A percentile compares a stretch with the other conserved stretches of the same genome.
These are phyloP conservation scores for Clonostachys sp. DNA, from an alignment of 2,329 filamentous ascomycete species.

Conservation along the genomic window DNA sequence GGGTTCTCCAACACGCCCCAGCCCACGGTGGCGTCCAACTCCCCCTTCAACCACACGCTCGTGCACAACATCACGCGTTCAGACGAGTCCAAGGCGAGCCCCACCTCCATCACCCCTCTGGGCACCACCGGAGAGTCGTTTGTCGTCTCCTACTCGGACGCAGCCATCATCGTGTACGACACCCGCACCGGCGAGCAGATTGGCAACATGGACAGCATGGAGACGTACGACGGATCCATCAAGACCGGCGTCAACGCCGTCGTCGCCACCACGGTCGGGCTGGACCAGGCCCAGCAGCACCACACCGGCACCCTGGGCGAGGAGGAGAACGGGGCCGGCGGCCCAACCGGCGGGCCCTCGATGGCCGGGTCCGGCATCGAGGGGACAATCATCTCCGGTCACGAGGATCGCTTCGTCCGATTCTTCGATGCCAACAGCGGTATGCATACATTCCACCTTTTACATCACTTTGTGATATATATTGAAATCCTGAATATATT, in stretches of 20 bases:
- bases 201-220: slow-evolving; percentile 85
- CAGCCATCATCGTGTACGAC: slow-evolving; percentile 86
- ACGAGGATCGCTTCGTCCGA: slow-evolving; percentile 92
- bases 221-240: slow-evolving; percentile 84
- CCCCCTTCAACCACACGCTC: slow-evolving; percentile 82
- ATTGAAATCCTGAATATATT: neutral
- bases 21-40: slow-evolving; percentile 78
- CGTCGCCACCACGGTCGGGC: slow-evolving; percentile 77
- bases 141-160: slow-evolving; percentile 88
- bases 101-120: slow-evolving; percentile 91
- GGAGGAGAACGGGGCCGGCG: slow-evolving; percentile 70
- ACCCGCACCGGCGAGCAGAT: slow-evolving; percentile 89
- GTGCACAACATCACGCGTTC: slow-evolving; percentile 78
- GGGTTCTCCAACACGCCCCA: slow-evolving; percentile 89
- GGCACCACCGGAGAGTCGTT: slow-evolving; percentile 80
- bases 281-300: slow-evolving; percentile 60
- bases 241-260: slow-evolving; percentile 84
- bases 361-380: slow-evolving; percentile 76
- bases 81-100: slow-evolving; percentile 63
- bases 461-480: too few relatives aligned
- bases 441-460: slow-evolving; percentile 45
- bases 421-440: slow-evolving; percentile 99
- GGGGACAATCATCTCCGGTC: slow-evolving; percentile 91
- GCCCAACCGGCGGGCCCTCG: slow-evolving; percentile 68
- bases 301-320: slow-evolving; percentile 55